Evolutionary conservation across 2,329 filamentous ascomycete species (phyloP).

Genomic region (Stemphylium lycopersici): DNA sequence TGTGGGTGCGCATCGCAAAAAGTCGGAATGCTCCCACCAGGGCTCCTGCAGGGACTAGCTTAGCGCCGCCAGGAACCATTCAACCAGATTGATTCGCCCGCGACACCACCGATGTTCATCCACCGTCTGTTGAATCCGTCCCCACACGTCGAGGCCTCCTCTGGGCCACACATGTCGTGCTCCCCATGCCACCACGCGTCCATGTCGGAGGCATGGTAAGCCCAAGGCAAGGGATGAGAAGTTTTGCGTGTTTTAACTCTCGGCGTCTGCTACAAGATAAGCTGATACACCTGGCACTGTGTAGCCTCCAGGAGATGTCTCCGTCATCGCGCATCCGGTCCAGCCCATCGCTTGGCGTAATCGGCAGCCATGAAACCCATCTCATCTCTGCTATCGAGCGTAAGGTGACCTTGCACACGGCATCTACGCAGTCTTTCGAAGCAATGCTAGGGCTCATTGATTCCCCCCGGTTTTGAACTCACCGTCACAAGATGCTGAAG

Average conservation of each 20-base stretch:
- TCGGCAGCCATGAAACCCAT: constrained; percentile 1
- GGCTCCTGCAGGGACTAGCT: constrained; percentile 20
- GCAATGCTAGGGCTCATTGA: neutral
- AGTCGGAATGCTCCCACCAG: constrained; percentile 12
- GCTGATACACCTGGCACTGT: neutral
- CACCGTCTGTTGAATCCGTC: constrained; percentile 8
- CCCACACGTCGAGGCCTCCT: constrained; percentile 8
- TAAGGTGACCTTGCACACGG: neutral
- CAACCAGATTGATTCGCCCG: constrained; percentile 14
- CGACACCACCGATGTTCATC: constrained; percentile 8
- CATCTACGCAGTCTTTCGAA: neutral
- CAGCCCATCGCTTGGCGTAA: neutral
- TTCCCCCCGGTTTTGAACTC: too few species aligned
- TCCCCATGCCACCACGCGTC: neutral
- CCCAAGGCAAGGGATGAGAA: too few species aligned
- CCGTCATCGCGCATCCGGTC: neutral
- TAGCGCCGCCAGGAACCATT: constrained; percentile 16
- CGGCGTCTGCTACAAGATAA: neutral
- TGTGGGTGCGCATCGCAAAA: constrained; percentile 13
- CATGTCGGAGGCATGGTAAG: neutral
- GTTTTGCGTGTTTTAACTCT: neutral
- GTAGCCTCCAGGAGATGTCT: neutral
- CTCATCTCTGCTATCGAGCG: neutral
- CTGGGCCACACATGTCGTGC: constrained; percentile 3
- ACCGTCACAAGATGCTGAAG: too few species aligned